A percentile compares a stretch with the other conserved stretches of the same genome.
phyloP scores from a whole-genome alignment of 2,329 filamentous ascomycete genomes.

The Ramularia collo-cygni region DNA sequence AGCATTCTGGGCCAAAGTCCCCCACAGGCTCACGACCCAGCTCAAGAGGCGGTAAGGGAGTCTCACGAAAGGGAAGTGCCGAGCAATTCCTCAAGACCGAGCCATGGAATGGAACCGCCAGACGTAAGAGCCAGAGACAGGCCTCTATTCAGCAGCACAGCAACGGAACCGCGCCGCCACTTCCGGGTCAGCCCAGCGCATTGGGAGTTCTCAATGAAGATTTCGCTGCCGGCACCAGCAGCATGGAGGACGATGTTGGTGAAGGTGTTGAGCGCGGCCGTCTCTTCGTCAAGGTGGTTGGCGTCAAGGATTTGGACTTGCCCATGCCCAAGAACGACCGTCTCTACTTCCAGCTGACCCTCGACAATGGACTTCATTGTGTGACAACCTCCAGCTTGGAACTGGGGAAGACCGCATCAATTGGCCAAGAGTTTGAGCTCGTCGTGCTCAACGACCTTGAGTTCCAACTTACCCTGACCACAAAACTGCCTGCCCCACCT shows the following conservation, averaged over 20 bases:
- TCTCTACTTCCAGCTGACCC: slow-evolving; percentile 87
- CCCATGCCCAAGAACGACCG: slow-evolving; percentile 85
- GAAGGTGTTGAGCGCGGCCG: slow-evolving; percentile 83
- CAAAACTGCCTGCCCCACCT: slow-evolving; percentile 64
- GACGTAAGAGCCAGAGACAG: slow-evolving; percentile 58
- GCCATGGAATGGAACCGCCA: slow-evolving; percentile 81
- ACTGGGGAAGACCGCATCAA: slow-evolving; percentile 82
- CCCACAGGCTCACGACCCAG: slow-evolving; percentile 35
- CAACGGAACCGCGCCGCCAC: slow-evolving; percentile 65
- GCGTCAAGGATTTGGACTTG: slow-evolving; percentile 89
- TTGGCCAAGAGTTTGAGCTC: slow-evolving; percentile 96
- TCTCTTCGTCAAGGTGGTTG: slow-evolving; percentile 97
- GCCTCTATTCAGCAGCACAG: slow-evolving; percentile 38
- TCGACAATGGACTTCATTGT: slow-evolving; percentile 97
- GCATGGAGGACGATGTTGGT: slow-evolving; percentile 48
- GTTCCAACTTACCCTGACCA: slow-evolving; percentile 94
- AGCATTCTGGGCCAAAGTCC: slow-evolving; percentile 52
- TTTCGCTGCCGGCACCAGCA: slow-evolving; percentile 46
- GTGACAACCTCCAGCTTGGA: slow-evolving; percentile 96
- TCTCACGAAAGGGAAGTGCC: slow-evolving; percentile 68
- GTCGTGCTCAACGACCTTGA: slow-evolving; percentile 97
- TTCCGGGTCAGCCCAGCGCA: slow-evolving; percentile 76
- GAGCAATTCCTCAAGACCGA: slow-evolving; percentile 90
- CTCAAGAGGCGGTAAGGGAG: slow-evolving; percentile 50
- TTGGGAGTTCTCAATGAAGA: slow-evolving; percentile 64